Evolutionary conservation across 441 rosid genomes (phyloP).

Genomic region (Euphorbia schlechtendalii): DNA sequence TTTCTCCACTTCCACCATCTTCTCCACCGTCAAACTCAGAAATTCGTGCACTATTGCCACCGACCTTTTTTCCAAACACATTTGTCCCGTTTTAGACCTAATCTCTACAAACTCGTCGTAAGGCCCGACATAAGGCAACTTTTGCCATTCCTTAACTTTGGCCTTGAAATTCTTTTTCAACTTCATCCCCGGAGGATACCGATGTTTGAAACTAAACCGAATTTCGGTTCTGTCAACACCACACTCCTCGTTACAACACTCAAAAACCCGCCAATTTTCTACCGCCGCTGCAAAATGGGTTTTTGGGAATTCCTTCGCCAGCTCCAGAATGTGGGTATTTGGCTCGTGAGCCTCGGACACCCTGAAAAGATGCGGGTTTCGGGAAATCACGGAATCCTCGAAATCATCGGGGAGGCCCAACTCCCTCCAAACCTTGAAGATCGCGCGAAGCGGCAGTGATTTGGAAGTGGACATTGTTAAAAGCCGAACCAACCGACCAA

Average conservation of each 20-base stretch:
- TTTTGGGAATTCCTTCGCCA: slow-evolving; percentile 32
- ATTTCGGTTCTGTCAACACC: slow-evolving; percentile 41
- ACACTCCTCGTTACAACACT: slow-evolving; percentile 52
- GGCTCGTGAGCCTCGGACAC: slow-evolving; percentile 54
- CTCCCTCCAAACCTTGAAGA: slow-evolving; percentile 94
- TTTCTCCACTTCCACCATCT: slow-evolving; percentile 87
- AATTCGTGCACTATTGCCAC: slow-evolving; percentile 74
- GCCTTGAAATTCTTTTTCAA: slow-evolving; percentile 61
- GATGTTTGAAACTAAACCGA: slow-evolving; percentile 47
- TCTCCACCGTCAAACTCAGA: slow-evolving; percentile 72
- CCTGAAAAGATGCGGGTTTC: slow-evolving; percentile 44
- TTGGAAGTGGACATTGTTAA: slow-evolving; percentile 57
- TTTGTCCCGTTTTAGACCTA: slow-evolving; percentile 35
- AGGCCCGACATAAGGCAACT: slow-evolving; percentile 58
- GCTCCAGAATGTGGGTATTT: slow-evolving; percentile 57
- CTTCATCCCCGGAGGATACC: slow-evolving; percentile 75
- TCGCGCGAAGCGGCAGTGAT: slow-evolving; percentile 69
- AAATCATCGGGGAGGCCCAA: slow-evolving; percentile 87
- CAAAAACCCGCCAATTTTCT: slow-evolving; percentile 64
- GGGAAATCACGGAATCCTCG: slow-evolving; percentile 67
- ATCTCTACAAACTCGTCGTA: slow-evolving; percentile 47
- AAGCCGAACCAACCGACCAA: slow-evolving; percentile 52
- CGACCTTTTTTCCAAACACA: slow-evolving; percentile 61
- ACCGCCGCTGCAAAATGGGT: slow-evolving; percentile 43
- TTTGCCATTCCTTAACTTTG: slow-evolving; percentile 81